Conservation (phyloP, 2,329 filamentous ascomycete species). For the Ceratocystis ficicola region DNA sequence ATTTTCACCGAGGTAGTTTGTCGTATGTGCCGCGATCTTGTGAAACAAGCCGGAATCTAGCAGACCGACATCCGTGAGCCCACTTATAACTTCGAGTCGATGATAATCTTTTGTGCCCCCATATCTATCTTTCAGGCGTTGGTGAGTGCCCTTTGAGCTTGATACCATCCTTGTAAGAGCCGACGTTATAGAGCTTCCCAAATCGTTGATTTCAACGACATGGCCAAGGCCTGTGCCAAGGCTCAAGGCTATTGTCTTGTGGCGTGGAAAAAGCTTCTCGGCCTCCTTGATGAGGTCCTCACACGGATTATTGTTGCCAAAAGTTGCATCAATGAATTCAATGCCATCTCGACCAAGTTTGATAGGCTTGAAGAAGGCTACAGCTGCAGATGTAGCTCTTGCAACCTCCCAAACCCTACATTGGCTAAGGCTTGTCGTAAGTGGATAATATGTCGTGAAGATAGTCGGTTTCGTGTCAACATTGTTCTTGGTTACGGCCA, state of each 20-base stretch:
- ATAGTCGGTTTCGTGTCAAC: no score
- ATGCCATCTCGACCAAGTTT: constrained; percentile 19
- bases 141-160: accelerated
- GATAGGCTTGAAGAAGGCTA: neutral
- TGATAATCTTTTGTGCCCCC: accelerated
- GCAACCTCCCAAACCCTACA: neutral
- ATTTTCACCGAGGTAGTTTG: constrained; percentile 23
- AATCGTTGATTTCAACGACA: constrained; percentile 23
- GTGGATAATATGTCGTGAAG: no score
- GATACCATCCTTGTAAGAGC: neutral
- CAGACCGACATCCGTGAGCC: constrained; percentile 26
- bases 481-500: no score
- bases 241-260: constrained; percentile 24
- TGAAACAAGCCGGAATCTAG: constrained; percentile 26
- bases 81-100: constrained; percentile 17
- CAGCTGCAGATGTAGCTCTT: neutral
- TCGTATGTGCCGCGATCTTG: constrained; percentile 24
- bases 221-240: constrained; percentile 27
- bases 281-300: constrained; percentile 26
- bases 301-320: constrained; percentile 28
- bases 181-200: neutral
- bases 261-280: constrained; percentile 24
- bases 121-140: no score
- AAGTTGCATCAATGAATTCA: constrained; percentile 28
- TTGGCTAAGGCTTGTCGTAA: constrained; percentile 24